A percentile compares a stretch with the other conserved stretches of the same genome.
phyloP scores from a whole-genome alignment of 371 early-diverging fungal genomes.

The Choanephora cucurbitarum region DNA sequence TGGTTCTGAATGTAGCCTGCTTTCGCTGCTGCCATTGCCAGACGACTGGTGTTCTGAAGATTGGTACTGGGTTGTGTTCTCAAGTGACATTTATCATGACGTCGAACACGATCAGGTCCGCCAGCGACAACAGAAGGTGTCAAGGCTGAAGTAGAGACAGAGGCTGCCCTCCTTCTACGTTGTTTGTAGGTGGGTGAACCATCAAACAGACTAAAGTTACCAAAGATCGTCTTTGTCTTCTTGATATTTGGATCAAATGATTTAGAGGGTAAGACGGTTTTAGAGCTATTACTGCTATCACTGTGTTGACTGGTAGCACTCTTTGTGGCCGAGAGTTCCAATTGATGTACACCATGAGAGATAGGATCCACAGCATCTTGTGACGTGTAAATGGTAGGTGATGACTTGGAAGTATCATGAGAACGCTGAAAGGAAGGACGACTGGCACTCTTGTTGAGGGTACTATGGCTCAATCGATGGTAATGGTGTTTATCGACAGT shows the following conservation, averaged over 20 bases:
- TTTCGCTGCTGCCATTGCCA: conserved; percentile 43
- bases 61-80: conserved; percentile 16
- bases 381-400: not conserved
- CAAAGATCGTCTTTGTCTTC: conserved; percentile 53
- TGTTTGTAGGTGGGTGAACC: conserved; percentile 75
- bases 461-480: conserved; percentile 26
- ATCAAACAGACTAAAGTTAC: conserved; percentile 66
- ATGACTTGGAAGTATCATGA: conserved; percentile 5
- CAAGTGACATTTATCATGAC: conserved; percentile 31
- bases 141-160: conserved; percentile 35
- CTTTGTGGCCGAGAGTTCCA: conserved; percentile 22
- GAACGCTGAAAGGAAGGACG: not conserved
- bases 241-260: conserved; percentile 44
- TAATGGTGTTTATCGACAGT: conserved; percentile 10
- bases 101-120: conserved; percentile 36
- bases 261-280: conserved; percentile 23
- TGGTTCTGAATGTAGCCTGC: conserved; percentile 27
- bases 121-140: conserved; percentile 17
- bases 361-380: conserved; percentile 30
- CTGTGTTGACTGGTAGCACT: not conserved
- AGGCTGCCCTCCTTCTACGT: conserved; percentile 65
- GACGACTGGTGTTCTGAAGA: conserved; percentile 18
- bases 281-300: conserved; percentile 1
- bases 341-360: conserved; percentile 30
- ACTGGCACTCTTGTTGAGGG: not conserved